These are phyloP conservation scores for Chlamydomonas asymmetrica DNA, from an alignment of 139 green algal genomes.

Conservation along the genomic window DNA sequence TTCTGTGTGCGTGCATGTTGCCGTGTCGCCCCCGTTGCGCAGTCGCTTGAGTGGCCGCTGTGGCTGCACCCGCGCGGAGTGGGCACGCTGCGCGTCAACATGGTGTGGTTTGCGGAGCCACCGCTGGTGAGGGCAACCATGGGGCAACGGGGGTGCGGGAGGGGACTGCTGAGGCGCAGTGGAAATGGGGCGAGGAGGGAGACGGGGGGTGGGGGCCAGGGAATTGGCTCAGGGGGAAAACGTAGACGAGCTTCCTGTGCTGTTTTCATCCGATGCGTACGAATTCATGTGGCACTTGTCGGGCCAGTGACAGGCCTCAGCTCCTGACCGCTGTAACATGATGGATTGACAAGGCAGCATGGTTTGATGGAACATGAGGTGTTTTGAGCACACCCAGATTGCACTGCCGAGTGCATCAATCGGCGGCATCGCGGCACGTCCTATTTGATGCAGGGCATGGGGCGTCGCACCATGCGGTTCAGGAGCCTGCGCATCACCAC, in stretches of 20 bases:
- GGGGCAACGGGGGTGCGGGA: background rate
- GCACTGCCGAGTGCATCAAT: too few relatives aligned
- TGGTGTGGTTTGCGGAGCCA: constrained; percentile 60
- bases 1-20: background rate
- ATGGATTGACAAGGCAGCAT: too few relatives aligned
- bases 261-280: too few relatives aligned
- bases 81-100: constrained; percentile 43
- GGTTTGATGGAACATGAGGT: too few relatives aligned
- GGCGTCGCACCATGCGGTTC: constrained; percentile 56
- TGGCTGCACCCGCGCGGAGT: constrained; percentile 54
- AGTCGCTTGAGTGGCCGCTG: constrained; percentile 47
- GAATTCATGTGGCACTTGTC: too few relatives aligned
- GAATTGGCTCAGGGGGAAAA: background rate
- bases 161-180: background rate
- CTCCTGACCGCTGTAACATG: too few relatives aligned
- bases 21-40: background rate
- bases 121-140: constrained; percentile 2
- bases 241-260: too few relatives aligned
- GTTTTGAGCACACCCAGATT: too few relatives aligned
- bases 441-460: too few relatives aligned
- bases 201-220: too few relatives aligned
- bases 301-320: too few relatives aligned
- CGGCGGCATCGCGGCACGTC: background rate
- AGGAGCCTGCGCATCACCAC: constrained; percentile 59
- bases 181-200: background rate